These are phyloP conservation scores for Podila epigama DNA, from an alignment of 192 early-diverging fungal species.

Conservation along the genomic window DNA sequence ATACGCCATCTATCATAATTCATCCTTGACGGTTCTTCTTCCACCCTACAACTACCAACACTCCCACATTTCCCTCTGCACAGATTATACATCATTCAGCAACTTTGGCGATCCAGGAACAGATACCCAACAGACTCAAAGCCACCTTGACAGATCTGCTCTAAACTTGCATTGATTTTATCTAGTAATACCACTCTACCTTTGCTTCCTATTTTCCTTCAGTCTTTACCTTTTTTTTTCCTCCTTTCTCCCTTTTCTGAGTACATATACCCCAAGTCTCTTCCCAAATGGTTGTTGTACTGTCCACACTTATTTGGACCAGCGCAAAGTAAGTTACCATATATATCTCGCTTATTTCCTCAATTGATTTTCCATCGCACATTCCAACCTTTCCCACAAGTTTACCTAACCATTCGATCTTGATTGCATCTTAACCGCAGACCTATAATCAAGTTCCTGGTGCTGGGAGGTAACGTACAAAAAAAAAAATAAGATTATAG, in stretches of 20 bases:
- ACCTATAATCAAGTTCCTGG: slow-evolving; percentile 44
- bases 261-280: not conserved
- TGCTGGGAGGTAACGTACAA: slow-evolving; percentile 27
- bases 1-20: too few relatives aligned
- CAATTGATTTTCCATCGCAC: not conserved
- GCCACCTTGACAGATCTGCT: not conserved
- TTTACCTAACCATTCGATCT: not conserved
- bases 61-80: not conserved
- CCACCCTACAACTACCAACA: too few relatives aligned
- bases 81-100: slow-evolving; percentile 1
- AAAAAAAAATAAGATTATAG: not conserved
- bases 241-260: too few relatives aligned
- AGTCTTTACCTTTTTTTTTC: too few relatives aligned
- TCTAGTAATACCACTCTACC: too few relatives aligned
- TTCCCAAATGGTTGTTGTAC: slow-evolving; percentile 5
- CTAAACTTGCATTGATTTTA: too few relatives aligned
- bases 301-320: slow-evolving; percentile 10
- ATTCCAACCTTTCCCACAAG: too few relatives aligned
- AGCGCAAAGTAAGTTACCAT: slow-evolving; percentile 6
- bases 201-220: too few relatives aligned
- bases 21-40: too few relatives aligned
- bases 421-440: not conserved
- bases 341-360: not conserved
- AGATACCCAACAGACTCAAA: not conserved
- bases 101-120: not conserved